Evolutionary conservation across 1,139 yeast genomes (phyloP).

Genomic region (Diutina sp.): DNA sequence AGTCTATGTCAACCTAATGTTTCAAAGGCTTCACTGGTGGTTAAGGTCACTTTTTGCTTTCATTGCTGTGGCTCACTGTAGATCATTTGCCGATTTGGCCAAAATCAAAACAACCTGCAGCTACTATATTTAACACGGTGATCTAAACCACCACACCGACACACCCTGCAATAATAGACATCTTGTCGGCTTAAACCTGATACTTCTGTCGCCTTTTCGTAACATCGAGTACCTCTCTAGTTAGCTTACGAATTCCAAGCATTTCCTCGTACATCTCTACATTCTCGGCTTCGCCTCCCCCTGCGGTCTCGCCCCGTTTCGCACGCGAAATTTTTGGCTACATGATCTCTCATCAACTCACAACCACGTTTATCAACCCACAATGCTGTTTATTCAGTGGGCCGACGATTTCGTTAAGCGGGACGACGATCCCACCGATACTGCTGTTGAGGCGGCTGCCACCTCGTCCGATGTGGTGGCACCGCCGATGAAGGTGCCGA

Average conservation of each 20-base stretch:
- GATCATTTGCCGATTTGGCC: background rate
- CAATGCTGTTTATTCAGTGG: background rate
- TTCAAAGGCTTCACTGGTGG: background rate
- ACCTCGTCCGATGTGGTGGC: background rate
- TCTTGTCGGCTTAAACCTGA: background rate
- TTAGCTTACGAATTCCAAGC: background rate
- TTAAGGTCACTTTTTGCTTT: background rate
- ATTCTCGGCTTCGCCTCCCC: background rate
- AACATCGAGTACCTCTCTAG: background rate
- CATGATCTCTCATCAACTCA: background rate
- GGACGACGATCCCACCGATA: background rate
- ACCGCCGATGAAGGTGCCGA: conserved; percentile 20
- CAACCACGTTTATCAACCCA: background rate
- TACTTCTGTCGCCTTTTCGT: background rate
- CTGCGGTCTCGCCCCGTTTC: background rate
- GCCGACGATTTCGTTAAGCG: background rate
- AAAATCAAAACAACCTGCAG: background rate
- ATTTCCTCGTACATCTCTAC: no score
- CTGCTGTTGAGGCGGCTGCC: background rate
- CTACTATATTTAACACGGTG: background rate
- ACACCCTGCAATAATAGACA: background rate
- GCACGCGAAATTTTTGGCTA: background rate
- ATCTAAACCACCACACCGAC: background rate
- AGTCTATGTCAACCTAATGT: no score
- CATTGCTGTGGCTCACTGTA: background rate